These are phyloP conservation scores for Ustilago cynodontis DNA, from an alignment of 1,284 basidiomycete genomes.

Conservation along the genomic window DNA sequence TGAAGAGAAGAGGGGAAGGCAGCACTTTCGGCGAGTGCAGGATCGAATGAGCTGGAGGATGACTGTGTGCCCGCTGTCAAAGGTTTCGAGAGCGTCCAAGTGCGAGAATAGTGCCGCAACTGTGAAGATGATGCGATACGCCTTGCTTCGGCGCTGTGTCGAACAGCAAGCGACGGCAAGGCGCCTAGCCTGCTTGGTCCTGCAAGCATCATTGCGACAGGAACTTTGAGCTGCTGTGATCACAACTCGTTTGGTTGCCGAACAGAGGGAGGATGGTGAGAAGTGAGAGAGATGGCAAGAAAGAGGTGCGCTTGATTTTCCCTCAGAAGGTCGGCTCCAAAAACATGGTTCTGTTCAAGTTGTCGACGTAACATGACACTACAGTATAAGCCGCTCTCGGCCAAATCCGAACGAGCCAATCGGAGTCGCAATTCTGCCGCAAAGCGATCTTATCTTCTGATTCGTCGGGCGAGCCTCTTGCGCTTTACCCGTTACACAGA, in stretches of 20 bases:
- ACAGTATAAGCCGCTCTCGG: neutral
- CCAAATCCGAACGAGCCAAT: conserved; percentile 7
- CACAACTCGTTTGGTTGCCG: too few relatives aligned
- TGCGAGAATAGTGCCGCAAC: conserved; percentile 15
- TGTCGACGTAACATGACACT: neutral
- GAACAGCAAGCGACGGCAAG: neutral
- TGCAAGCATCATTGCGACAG: conserved; percentile 22
- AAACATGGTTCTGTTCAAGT: neutral
- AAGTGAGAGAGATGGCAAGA: neutral
- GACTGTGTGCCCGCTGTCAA: neutral
- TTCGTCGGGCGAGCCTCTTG: too few relatives aligned
- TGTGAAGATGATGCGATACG: neutral
- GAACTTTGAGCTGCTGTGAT: too few relatives aligned
- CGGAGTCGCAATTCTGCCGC: neutral
- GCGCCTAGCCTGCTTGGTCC: conserved; percentile 28
- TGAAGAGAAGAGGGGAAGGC: neutral
- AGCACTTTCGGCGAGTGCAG: neutral
- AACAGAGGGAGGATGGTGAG: neutral
- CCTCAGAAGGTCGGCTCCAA: neutral
- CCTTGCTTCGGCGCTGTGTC: neutral
- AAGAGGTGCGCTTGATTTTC: neutral
- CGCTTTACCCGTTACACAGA: too few relatives aligned
- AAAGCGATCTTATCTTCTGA: conserved; percentile 16
- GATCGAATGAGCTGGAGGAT: neutral
- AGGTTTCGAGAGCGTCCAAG: conserved; percentile 11